Conservation (phyloP, 768 basidiomycete species). For the Clitopilus passeckerianus region DNA sequence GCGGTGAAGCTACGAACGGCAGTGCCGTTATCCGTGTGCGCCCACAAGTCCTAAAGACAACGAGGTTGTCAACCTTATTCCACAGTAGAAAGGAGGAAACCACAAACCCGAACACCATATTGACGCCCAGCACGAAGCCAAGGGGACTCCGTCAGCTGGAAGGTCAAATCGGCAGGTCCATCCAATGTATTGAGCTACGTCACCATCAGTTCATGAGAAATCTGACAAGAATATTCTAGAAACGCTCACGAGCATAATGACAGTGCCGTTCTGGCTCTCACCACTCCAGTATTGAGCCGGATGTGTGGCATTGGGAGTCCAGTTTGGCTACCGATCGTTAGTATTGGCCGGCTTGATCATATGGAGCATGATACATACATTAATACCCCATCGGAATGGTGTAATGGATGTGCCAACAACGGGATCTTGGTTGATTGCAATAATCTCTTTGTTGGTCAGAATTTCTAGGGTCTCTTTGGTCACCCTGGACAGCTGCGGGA, state of each 20-base stretch:
- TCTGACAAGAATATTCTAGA: background rate
- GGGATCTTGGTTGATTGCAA: slow-evolving; percentile 67
- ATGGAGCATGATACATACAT: slow-evolving; percentile 31
- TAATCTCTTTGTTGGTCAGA: slow-evolving; percentile 56
- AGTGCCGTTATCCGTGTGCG: slow-evolving; percentile 39
- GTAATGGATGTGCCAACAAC: slow-evolving; percentile 56
- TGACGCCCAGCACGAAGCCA: slow-evolving; percentile 60
- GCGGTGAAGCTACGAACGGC: slow-evolving; percentile 38
- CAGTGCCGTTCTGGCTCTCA: slow-evolving; percentile 49
- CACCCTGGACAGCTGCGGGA: slow-evolving; percentile 39
- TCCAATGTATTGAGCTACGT: slow-evolving; percentile 21
- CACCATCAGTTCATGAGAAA: background rate
- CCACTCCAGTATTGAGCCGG: slow-evolving; percentile 69
- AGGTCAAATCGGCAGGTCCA: slow-evolving; percentile 45
- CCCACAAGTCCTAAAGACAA: slow-evolving; percentile 57
- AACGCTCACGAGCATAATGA: slow-evolving; percentile 55
- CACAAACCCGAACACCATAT: slow-evolving; percentile 51
- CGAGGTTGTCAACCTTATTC: background rate
- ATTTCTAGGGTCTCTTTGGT: slow-evolving; percentile 48
- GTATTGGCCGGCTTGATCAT: background rate
- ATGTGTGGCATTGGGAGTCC: slow-evolving; percentile 35
- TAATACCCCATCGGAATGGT: slow-evolving; percentile 63
- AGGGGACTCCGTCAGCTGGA: slow-evolving; percentile 59
- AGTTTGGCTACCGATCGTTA: slow-evolving; percentile 23
- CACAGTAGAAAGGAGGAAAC: background rate